These are phyloP conservation scores for Mortierella sp. DNA, from an alignment of 371 early-diverging fungal species.

Conservation along the genomic window DNA sequence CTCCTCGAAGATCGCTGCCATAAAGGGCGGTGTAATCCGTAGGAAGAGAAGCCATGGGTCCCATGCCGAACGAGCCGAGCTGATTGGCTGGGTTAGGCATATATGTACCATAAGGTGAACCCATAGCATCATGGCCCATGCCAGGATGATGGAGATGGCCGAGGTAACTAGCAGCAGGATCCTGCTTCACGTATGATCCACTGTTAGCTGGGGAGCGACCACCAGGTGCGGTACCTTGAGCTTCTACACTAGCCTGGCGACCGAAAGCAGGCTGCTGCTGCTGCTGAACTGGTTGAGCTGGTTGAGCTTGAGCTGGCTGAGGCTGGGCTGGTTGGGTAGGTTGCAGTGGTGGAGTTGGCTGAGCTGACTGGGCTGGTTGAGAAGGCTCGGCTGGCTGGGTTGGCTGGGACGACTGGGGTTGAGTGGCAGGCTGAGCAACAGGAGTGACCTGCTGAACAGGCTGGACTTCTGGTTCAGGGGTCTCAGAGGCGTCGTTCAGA, in stretches of 20 bases:
- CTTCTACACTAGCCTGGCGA: slow-evolving; percentile 22
- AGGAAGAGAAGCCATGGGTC: slow-evolving; percentile 75
- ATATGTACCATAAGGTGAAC: slow-evolving; percentile 68
- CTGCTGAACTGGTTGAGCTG: slow-evolving; percentile 40
- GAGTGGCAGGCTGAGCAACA: not conserved
- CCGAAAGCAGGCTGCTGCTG: slow-evolving; percentile 48
- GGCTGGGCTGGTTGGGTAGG: slow-evolving; percentile 16
- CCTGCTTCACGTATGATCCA: slow-evolving; percentile 33
- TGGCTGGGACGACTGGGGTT: not conserved
- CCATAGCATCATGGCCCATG: slow-evolving; percentile 60
- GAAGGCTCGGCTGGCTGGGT: slow-evolving; percentile 2
- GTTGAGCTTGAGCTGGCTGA: slow-evolving; percentile 30
- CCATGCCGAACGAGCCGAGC: slow-evolving; percentile 76
- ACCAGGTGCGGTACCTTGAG: slow-evolving; percentile 28
- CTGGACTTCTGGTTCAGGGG: slow-evolving; percentile 23
- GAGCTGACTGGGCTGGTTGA: slow-evolving; percentile 5
- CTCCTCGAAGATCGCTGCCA: slow-evolving; percentile 61
- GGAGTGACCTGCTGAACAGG: not conserved
- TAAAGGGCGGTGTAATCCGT: slow-evolving; percentile 62
- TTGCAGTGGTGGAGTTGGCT: slow-evolving; percentile 5
- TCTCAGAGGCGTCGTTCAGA: slow-evolving; percentile 61
- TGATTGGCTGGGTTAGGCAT: slow-evolving; percentile 64
- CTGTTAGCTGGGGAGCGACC: slow-evolving; percentile 27
- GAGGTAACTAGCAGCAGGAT: slow-evolving; percentile 36
- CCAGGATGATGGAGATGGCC: slow-evolving; percentile 45